A percentile compares a stretch with the other conserved stretches of the same genome.
Conservation (phyloP, 352 stramenopile species). For the Phytophthora hibernalis region DNA sequence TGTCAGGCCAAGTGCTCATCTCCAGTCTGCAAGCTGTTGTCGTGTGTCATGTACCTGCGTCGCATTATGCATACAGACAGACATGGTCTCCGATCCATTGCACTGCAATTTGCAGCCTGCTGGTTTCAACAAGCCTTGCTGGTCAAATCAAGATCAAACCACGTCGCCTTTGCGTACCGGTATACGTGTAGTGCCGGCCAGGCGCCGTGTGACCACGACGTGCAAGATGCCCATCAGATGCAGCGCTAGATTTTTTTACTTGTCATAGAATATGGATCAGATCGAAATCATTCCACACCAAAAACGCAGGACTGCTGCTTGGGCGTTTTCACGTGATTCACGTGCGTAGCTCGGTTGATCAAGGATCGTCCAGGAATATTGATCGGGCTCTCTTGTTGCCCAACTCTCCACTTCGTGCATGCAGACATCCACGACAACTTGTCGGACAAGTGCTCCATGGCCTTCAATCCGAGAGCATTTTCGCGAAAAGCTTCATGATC, state of each 20-base stretch:
- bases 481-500: no score
- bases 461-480: not conserved
- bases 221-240: not conserved
- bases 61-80: not conserved
- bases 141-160: conserved; percentile 19
- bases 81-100: not conserved
- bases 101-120: no score
- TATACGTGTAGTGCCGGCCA: no score
- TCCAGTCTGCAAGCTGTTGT: not conserved
- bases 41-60: conserved; percentile 13
- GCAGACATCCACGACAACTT: not conserved
- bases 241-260: not conserved
- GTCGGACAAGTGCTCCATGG: not conserved
- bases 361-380: not conserved
- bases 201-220: not conserved
- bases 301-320: conserved; percentile 8
- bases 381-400: not conserved
- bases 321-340: conserved; percentile 19
- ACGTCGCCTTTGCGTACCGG: conserved; percentile 13
- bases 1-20: conserved; percentile 10
- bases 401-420: not conserved
- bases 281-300: not conserved
- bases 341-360: conserved; percentile 2
- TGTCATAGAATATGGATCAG: no score
- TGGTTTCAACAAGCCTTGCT: conserved; percentile 7